A percentile compares a stretch with the other conserved stretches of the same genome.
phyloP scores from a whole-genome alignment of 805 yeast species.

The Yamadazyma takamatsuzukensis region DNA sequence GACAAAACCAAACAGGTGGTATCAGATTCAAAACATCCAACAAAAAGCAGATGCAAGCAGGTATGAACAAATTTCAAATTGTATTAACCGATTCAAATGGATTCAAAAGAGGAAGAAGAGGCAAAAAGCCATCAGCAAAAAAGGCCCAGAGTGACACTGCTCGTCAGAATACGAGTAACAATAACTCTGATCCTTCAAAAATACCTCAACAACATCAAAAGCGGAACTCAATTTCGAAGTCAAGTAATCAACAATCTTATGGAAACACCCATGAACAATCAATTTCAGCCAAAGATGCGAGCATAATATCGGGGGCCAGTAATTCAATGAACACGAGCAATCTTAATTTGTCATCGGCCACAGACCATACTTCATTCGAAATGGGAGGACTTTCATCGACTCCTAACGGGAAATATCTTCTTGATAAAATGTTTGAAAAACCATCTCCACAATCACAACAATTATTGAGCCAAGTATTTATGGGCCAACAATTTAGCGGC shows the following conservation, averaged over 20 bases:
- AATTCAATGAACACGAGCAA: constrained; percentile 25
- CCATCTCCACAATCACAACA: constrained; percentile 31
- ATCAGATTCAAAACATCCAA: constrained; percentile 14
- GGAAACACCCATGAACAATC: no score
- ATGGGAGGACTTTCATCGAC: constrained; percentile 30
- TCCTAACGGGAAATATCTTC: constrained; percentile 37
- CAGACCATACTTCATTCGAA: constrained; percentile 41
- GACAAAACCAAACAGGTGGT: constrained; percentile 3
- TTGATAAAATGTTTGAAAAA: constrained; percentile 38
- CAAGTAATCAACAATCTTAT: not conserved
- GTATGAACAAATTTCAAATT: constrained; percentile 45
- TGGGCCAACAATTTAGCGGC: constrained; percentile 11
- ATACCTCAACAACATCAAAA: not conserved
- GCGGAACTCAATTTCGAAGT: not conserved
- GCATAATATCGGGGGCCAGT: constrained; percentile 20
- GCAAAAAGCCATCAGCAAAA: constrained; percentile 4
- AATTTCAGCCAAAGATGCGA: constrained; percentile 23
- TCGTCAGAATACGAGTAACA: no score
- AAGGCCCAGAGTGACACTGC: not conserved
- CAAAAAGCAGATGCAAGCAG: constrained; percentile 32
- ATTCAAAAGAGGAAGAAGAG: constrained; percentile 12
- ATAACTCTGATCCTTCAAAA: no score
- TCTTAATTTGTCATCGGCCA: constrained; percentile 26
- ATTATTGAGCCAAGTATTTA: constrained; percentile 15
- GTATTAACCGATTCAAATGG: constrained; percentile 39